Conservation (phyloP, 2,329 filamentous ascomycete genomes). For the Trichoderma sp. region DNA sequence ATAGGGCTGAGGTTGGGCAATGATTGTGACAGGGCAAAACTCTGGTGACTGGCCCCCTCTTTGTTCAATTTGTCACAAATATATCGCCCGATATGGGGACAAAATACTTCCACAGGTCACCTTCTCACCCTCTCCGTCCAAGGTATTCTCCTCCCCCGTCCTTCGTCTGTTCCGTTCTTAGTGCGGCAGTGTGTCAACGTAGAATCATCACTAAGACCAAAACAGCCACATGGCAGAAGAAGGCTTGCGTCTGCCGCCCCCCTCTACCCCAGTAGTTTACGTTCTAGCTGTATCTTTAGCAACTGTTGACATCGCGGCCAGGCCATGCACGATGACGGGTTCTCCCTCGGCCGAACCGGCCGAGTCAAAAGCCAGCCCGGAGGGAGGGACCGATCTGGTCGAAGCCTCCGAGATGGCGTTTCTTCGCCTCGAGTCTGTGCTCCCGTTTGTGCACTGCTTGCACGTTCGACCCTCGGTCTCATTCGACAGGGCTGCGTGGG, state of each 20-base stretch:
- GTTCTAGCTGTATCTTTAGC: background rate
- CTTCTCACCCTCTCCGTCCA: no score
- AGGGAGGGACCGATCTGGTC: conserved; percentile 26
- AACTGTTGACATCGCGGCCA: background rate
- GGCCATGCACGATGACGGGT: conserved; percentile 23
- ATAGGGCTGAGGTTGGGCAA: conserved; percentile 16
- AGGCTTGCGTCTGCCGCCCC: conserved; percentile 10
- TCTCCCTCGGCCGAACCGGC: conserved; percentile 19
- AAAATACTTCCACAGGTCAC: background rate
- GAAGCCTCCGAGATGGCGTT: conserved; percentile 26
- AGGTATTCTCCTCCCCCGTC: no score
- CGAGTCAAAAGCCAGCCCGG: conserved; percentile 13
- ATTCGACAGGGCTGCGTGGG: conserved; percentile 11
- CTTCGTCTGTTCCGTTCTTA: background rate
- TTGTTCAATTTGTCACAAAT: background rate
- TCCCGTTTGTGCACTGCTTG: background rate
- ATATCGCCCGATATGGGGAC: background rate
- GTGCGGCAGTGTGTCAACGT: background rate
- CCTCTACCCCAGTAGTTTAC: background rate
- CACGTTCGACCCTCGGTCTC: background rate
- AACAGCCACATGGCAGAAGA: background rate
- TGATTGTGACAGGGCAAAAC: background rate
- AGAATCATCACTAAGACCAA: conserved; percentile 12
- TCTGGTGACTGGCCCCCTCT: background rate
- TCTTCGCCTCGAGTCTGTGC: background rate